Base-by-base conservation (phyloP, 345 rosid species). In the Ceriops tagal region DNA sequence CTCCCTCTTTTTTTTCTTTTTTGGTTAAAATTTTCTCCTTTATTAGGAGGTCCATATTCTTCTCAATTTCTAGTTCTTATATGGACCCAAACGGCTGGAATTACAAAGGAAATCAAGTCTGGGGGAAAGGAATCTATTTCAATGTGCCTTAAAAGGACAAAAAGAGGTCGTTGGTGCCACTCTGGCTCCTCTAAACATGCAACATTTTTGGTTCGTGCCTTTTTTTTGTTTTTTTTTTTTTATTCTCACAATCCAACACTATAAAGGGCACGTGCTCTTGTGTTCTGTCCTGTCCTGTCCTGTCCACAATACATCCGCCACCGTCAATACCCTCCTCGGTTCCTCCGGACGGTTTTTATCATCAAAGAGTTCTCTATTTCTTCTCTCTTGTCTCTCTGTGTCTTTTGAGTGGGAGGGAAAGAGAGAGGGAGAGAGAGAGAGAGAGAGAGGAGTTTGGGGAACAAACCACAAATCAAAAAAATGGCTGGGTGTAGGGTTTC, bases 181-280 rank as follows among this genome's bases (percentile, higher is more conserved):
- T 24, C 61, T 56, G 65, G 65, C 46, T 1, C 56, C 57, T 35
- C 74, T 58, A 51, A 68, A 77, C 73, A 15, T 52, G 71, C 74
- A 39, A 39, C 15, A 9, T 39, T 39, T 39, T 37, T 65, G 26
- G 26, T 24, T 24, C 26, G 26, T 24, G 26, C 26, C 26, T 46
- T 62, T 19, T 19, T 24, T 20, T 46, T 1, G 11, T 37, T 27
- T 56, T 9, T 30, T 46, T 51, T 39, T 37, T 39, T 11, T 10
- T 3, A 3, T 2, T 13, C 49, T 3, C 49, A 43, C 19, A 43
- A 13, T 5, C 49, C 49, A 43, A 9, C 37, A 34, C 47, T 67
- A 58, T 57, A 72, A 67, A 72, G 39, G 70, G 24, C 13, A 35
- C 16, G 16, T 43, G 3, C 13, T 4, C 63, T 2, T 18, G 5